These are phyloP conservation scores for Suaeda aralocaspica DNA, from an alignment of 148 eudicot genomes.

Conservation along the genomic window DNA sequence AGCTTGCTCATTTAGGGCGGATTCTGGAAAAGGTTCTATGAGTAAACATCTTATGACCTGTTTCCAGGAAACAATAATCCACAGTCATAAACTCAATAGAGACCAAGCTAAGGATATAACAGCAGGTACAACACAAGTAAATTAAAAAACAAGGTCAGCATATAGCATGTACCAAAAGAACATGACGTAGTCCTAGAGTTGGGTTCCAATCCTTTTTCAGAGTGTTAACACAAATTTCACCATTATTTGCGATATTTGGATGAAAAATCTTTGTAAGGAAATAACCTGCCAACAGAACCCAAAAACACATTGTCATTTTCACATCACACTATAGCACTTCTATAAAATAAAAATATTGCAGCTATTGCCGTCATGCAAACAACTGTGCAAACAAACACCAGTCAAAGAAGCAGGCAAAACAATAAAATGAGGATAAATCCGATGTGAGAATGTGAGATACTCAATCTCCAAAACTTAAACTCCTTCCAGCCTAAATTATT, in stretches of 20 bases:
- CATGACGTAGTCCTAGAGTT: constrained; percentile 86
- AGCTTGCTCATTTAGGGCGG: constrained; percentile 94
- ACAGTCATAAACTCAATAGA: not conserved
- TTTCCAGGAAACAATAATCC: constrained; percentile 6
- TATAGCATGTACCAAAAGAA: constrained; percentile 50
- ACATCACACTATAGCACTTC: not conserved
- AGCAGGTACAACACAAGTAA: not conserved
- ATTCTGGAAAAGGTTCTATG: constrained; percentile 97
- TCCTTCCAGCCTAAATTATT: too few species aligned
- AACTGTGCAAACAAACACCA: too few species aligned
- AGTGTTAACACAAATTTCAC: constrained; percentile 94
- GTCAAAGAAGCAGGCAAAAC: too few species aligned
- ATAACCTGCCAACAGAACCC: constrained; percentile 46
- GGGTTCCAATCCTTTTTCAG: constrained; percentile 96
- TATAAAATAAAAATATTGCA: not conserved
- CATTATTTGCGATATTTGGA: constrained; percentile 79
- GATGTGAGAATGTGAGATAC: too few species aligned
- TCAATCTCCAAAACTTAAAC: too few species aligned
- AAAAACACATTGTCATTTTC: not conserved
- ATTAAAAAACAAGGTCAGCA: not conserved
- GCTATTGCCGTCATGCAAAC: too few species aligned
- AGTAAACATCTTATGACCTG: constrained; percentile 92
- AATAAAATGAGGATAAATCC: too few species aligned
- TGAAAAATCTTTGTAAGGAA: constrained; percentile 94
- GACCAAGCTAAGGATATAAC: not conserved